These are phyloP conservation scores for Cyclocybe cylindracea DNA, from an alignment of 768 basidiomycete species.

Conservation along the genomic window DNA sequence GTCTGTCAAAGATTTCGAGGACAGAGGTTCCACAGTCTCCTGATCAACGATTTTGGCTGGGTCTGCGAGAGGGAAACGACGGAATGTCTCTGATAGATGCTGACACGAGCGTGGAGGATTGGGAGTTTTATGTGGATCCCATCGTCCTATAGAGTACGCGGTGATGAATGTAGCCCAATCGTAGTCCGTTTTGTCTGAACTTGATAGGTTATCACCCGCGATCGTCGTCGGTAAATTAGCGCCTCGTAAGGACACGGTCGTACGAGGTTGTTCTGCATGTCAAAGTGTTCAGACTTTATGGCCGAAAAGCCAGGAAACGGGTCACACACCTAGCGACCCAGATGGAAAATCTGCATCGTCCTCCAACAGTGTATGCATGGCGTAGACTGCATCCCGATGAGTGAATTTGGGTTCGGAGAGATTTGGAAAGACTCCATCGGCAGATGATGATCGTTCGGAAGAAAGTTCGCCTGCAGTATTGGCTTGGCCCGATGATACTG, in stretches of 20 bases:
- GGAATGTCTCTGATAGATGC: conserved; percentile 7
- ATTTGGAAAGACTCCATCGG: conserved; percentile 6
- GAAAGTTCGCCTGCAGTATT: too few relatives aligned
- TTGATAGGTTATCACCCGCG: background rate
- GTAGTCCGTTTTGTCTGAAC: conserved; percentile 25
- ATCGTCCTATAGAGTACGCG: conserved; percentile 76
- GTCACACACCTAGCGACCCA: background rate
- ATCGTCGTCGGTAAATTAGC: background rate
- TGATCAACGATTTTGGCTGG: too few relatives aligned
- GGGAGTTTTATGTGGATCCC: conserved; percentile 77
- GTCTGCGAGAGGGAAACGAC: conserved; percentile 21
- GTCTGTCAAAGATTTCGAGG: background rate
- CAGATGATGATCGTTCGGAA: too few relatives aligned
- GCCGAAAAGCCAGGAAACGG: too few relatives aligned
- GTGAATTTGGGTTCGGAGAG: background rate
- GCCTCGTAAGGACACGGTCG: background rate
- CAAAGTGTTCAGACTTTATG: too few relatives aligned
- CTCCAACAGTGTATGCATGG: conserved; percentile 13
- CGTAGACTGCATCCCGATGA: background rate
- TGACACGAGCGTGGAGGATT: conserved; percentile 46
- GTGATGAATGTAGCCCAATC: conserved; percentile 79
- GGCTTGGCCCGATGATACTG: conserved; percentile 23
- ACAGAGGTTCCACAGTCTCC: too few relatives aligned
- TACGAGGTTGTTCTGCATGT: too few relatives aligned
- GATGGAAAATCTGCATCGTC: conserved; percentile 8